phyloP scores from a whole-genome alignment of 208 protist genomes.

The Vickermania spadyakhi region DNA sequence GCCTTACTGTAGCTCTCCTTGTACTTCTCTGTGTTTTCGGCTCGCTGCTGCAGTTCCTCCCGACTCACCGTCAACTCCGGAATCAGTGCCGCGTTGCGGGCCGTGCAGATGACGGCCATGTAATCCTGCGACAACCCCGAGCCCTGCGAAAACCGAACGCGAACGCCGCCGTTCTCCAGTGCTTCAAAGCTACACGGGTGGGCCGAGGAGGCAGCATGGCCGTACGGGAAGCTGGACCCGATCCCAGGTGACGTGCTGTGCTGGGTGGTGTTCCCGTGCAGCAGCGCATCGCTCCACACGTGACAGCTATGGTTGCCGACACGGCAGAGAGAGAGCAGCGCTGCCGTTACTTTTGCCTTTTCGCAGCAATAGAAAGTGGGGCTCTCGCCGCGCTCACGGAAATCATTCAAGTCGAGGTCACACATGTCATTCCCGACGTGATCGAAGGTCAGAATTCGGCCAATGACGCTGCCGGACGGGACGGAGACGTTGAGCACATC shows the following conservation, averaged over 20 bases:
- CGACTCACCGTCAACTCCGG: constrained; percentile 79
- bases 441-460: constrained; percentile 83
- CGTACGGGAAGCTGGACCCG: neutral
- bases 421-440: constrained; percentile 90
- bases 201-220: too few species aligned
- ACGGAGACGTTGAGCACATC: constrained; percentile 88
- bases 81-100: constrained; percentile 54
- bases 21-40: constrained; percentile 72
- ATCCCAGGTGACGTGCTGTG: neutral
- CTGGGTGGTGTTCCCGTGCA: too few species aligned
- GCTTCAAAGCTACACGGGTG: constrained; percentile 31
- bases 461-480: constrained; percentile 83
- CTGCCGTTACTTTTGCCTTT: constrained; percentile 70
- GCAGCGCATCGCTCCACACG: constrained; percentile 64
- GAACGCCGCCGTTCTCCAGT: constrained; percentile 72
- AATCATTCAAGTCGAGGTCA: constrained; percentile 89
- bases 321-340: constrained; percentile 77
- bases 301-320: constrained; percentile 78
- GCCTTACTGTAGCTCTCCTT: constrained; percentile 49
- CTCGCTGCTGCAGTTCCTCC: constrained; percentile 75
- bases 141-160: constrained; percentile 53
- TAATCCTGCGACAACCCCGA: constrained; percentile 79
- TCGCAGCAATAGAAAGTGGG: constrained; percentile 92
- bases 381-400: constrained; percentile 88
- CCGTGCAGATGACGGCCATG: constrained; percentile 83